A percentile compares a stretch with the other conserved stretches of the same genome.
These are phyloP conservation scores for Trichoderma cornu-damae DNA, from an alignment of 2,329 filamentous ascomycete genomes.

Conservation along the genomic window DNA sequence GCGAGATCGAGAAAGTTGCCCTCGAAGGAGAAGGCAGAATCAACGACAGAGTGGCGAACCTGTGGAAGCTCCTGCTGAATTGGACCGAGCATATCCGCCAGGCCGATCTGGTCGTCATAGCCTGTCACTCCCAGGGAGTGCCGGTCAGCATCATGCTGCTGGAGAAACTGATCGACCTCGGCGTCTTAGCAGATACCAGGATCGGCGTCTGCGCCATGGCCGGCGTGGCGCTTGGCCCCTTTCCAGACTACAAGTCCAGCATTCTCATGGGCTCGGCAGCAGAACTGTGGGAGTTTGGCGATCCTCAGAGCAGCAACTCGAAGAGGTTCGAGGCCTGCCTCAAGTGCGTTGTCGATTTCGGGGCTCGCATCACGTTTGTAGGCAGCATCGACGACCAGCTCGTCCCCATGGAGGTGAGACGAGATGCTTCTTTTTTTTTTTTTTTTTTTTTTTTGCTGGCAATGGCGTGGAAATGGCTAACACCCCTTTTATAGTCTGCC, in stretches of 20 bases:
- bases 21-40: constrained; percentile 94
- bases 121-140: constrained; percentile 92
- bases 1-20: constrained; percentile 87
- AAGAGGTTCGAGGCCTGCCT: constrained; percentile 74
- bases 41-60: constrained; percentile 76
- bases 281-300: constrained; percentile 90
- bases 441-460: too few species aligned
- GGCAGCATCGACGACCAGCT: constrained; percentile 97
- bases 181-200: constrained; percentile 68
- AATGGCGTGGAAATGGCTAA: neutral
- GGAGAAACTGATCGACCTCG: constrained; percentile 86
- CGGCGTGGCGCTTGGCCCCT: constrained; percentile 88
- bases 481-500: constrained; percentile 61
- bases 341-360: constrained; percentile 67
- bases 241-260: constrained; percentile 83
- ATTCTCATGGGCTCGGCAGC: constrained; percentile 87
- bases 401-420: constrained; percentile 75
- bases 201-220: constrained; percentile 88
- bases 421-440: too few species aligned
- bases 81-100: constrained; percentile 86
- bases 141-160: constrained; percentile 90
- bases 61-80: constrained; percentile 92
- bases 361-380: constrained; percentile 78
- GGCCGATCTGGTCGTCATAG: constrained; percentile 86
- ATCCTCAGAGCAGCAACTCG: constrained; percentile 74